These are phyloP conservation scores for Hortiboletus campestris DNA, from an alignment of 768 basidiomycete genomes.

Conservation along the genomic window DNA sequence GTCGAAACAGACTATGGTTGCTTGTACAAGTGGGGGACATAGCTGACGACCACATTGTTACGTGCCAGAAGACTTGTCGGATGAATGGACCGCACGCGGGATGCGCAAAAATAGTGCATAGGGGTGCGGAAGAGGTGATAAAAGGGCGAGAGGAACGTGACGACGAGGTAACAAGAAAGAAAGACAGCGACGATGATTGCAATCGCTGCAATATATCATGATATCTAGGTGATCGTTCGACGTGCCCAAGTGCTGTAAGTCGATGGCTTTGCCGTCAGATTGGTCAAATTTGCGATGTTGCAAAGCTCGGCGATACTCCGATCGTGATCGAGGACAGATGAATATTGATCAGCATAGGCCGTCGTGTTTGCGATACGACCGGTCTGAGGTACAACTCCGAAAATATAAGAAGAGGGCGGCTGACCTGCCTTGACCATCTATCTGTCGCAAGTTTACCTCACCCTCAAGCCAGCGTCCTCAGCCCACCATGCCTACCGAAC, in stretches of 20 bases:
- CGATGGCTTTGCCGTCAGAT: background rate
- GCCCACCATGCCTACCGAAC: conserved; percentile 8
- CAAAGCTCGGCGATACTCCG: background rate
- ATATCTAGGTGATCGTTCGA: background rate
- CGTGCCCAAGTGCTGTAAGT: background rate
- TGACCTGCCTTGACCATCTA: background rate
- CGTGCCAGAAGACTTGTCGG: too few relatives aligned
- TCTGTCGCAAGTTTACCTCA: background rate
- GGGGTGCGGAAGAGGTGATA: too few relatives aligned
- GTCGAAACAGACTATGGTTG: too few relatives aligned
- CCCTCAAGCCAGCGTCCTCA: background rate
- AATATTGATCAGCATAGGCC: too few relatives aligned
- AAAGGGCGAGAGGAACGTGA: too few relatives aligned
- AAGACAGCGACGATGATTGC: background rate
- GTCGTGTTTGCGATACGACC: conserved; percentile 13
- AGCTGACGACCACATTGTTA: too few relatives aligned
- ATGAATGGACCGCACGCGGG: too few relatives aligned
- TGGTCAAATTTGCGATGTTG: background rate
- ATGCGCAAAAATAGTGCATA: too few relatives aligned
- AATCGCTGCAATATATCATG: background rate
- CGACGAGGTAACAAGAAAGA: too few relatives aligned
- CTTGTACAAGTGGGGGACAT: too few relatives aligned
- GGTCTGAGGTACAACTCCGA: conserved; percentile 1
- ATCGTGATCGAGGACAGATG: background rate
- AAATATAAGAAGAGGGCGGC: conserved; percentile 12